Percentiles rank a stretch among this genome's conserved stretches.
Conservation (phyloP, 1,139 yeast genomes). For the Diutina ranongensis region DNA sequence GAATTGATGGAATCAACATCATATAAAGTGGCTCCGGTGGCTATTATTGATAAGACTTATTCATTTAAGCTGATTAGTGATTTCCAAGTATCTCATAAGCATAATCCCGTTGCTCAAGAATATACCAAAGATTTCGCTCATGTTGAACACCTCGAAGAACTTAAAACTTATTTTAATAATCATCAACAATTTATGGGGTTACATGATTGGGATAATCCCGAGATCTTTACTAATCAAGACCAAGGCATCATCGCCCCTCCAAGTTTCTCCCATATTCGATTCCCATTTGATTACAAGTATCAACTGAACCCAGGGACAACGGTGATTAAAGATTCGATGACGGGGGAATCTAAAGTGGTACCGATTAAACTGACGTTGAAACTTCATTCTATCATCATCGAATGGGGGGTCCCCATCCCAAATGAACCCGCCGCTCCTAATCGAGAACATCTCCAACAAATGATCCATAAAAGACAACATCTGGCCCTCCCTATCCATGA, state of each 20-base stretch:
- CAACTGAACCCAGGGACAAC: conserved; percentile 37
- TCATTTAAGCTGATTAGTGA: conserved; percentile 83
- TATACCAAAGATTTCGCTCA: conserved; percentile 17
- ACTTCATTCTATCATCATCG: conserved; percentile 36
- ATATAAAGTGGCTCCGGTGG: conserved; percentile 44
- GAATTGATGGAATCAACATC: conserved; percentile 30
- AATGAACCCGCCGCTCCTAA: conserved; percentile 26
- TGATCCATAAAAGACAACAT: background rate
- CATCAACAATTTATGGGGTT: conserved; percentile 22
- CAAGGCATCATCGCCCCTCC: conserved; percentile 84
- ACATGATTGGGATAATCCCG: background rate
- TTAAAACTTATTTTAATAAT: conserved; percentile 31
- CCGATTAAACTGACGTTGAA: conserved; percentile 27
- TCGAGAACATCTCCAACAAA: conserved; percentile 17
- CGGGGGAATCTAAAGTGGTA: conserved; percentile 40
- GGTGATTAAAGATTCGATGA: conserved; percentile 46
- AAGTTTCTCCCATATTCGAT: conserved; percentile 58
- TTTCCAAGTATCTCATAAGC: conserved; percentile 62
- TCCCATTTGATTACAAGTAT: conserved; percentile 56
- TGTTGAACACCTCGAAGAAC: conserved; percentile 20
- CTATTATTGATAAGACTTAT: conserved; percentile 57
- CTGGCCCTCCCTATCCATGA: background rate
- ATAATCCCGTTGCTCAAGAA: conserved; percentile 35
- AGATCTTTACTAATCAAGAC: conserved; percentile 27
- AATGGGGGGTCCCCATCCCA: conserved; percentile 22